Evolutionary conservation across 2,329 filamentous ascomycete genomes (phyloP).

Genomic region (Cercospora nicotianae): DNA sequence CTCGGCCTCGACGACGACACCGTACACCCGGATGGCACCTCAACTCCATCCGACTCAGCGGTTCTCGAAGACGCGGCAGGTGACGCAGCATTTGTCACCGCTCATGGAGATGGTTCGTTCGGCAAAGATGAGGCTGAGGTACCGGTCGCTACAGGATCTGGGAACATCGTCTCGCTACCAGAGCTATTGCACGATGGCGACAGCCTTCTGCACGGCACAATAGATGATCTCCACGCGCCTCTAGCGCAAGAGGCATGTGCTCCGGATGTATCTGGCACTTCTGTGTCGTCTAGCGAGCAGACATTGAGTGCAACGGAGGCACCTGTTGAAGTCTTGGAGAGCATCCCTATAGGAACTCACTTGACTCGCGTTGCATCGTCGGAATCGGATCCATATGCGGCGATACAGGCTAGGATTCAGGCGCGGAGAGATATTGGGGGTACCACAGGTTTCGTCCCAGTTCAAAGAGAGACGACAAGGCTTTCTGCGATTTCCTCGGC

Average conservation of each 20-base stretch:
- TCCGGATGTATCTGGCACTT: not conserved
- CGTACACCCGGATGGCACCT: not conserved
- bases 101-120: not conserved
- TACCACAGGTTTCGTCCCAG: slow-evolving; percentile 38
- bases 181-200: not conserved
- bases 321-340: not conserved
- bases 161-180: slow-evolving; percentile 5
- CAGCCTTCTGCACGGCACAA: slow-evolving; percentile 6
- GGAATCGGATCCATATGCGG: slow-evolving; percentile 34
- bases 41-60: not conserved
- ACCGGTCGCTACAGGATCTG: not conserved
- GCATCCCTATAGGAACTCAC: not conserved
- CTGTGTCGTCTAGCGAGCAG: slow-evolving; percentile 11
- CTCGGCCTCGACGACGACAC: not conserved
- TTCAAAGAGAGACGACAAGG: slow-evolving; percentile 40
- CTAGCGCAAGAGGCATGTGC: not conserved
- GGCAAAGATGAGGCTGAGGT: not conserved
- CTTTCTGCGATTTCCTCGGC: slow-evolving; percentile 42
- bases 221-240: not conserved
- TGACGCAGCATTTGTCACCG: slow-evolving; percentile 11
- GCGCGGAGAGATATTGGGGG: slow-evolving; percentile 38
- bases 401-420: slow-evolving; percentile 39
- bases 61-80: not conserved
- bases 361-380: slow-evolving; percentile 5
- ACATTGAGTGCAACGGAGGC: slow-evolving; percentile 2